These are phyloP conservation scores for Fusarium oxysporum DNA, from an alignment of 2,329 filamentous ascomycete genomes.

Conservation along the genomic window DNA sequence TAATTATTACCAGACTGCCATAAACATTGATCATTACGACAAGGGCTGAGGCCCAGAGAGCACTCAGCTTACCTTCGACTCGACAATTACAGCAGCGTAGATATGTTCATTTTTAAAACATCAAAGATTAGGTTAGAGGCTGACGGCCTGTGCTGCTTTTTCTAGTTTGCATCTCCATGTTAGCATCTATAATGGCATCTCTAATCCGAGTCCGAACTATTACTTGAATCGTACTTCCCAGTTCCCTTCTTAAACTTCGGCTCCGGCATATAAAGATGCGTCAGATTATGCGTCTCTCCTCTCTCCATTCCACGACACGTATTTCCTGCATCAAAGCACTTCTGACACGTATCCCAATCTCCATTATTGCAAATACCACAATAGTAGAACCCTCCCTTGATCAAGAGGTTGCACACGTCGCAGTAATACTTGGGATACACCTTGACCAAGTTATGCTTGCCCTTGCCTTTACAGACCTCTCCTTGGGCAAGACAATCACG, in stretches of 20 bases:
- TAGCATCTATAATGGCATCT: accelerated
- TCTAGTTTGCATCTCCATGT: background rate
- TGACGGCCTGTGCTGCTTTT: accelerated
- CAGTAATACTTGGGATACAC: constrained; percentile 32
- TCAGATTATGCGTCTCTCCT: background rate
- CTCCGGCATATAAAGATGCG: constrained; percentile 9
- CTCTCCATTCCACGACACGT: constrained; percentile 4
- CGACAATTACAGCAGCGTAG: accelerated
- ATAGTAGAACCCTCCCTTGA: constrained; percentile 25
- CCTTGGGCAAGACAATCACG: constrained; percentile 28
- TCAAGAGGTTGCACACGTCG: constrained; percentile 17
- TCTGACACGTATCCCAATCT: constrained; percentile 28
- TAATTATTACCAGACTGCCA: accelerated
- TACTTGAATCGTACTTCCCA: background rate
- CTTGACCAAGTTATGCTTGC: constrained; percentile 29
- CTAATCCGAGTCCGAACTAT: background rate
- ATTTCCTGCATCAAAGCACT: constrained; percentile 22
- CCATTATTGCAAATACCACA: constrained; percentile 16
- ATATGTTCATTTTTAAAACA: accelerated
- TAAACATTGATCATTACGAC: accelerated
- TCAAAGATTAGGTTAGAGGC: accelerated
- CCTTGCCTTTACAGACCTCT: constrained; percentile 7
- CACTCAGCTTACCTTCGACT: accelerated
- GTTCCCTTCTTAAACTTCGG: background rate
- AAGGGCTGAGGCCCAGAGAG: too few species aligned